Evolutionary conservation across 257 asterid genomes (phyloP).

Genomic region (Coffea eugenioides): DNA sequence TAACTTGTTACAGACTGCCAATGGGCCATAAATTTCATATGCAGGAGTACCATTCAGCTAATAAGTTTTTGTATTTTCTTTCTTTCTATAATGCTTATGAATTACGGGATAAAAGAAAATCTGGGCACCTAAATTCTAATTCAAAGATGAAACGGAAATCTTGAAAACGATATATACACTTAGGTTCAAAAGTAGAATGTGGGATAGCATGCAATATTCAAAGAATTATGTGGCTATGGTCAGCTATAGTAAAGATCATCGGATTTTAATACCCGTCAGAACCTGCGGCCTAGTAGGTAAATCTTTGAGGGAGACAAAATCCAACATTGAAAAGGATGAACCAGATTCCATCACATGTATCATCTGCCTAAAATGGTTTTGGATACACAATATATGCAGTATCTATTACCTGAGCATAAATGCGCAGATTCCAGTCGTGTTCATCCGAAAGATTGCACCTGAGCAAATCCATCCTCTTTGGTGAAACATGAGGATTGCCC

Average conservation of each 20-base stretch:
- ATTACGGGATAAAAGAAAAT: not conserved
- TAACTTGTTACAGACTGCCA: not conserved
- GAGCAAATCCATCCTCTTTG: conserved; percentile 51
- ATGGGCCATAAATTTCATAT: not conserved
- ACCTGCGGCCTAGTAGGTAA: too few relatives aligned
- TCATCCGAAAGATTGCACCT: conserved; percentile 62
- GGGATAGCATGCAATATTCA: not conserved
- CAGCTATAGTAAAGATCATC: too few relatives aligned
- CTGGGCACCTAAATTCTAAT: not conserved
- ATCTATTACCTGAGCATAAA: conserved; percentile 59
- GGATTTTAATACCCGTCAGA: too few relatives aligned
- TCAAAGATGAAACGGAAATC: not conserved
- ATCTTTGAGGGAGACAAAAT: too few relatives aligned
- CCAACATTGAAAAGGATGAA: not conserved
- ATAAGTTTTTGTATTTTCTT: not conserved
- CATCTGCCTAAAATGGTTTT: not conserved
- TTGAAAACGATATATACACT: not conserved
- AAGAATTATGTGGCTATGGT: too few relatives aligned
- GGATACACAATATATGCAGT: not conserved
- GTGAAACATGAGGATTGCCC: conserved; percentile 65
- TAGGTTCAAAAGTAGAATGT: too few relatives aligned
- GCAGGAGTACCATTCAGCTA: not conserved
- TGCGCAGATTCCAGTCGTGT: conserved; percentile 85
- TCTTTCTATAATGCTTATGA: not conserved
- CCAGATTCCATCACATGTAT: not conserved